Base-by-base conservation (phyloP, 345 rosid genomes). In the Boechera divaricarpa region DNA sequence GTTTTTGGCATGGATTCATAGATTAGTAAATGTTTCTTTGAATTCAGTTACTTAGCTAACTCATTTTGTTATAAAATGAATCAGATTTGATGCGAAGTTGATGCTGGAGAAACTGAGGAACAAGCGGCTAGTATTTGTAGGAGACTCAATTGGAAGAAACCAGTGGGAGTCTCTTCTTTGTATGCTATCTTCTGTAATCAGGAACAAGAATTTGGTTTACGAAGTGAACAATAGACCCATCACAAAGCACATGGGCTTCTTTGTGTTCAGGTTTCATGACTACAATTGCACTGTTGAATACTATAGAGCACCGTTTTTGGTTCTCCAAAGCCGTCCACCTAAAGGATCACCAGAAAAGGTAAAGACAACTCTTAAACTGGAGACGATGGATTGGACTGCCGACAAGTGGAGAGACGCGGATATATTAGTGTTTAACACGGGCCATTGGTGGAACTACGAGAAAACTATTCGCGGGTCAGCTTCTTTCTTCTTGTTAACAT, bases 401-500 rank as follows among this genome's bases (percentile, higher is more conserved):
- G 48, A 42, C 42, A 89, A 82, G 74, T 95, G 99, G 99, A 88
- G 44, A 74, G 85, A 85, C 29, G 90, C 99, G 0, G 99, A 92
- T 81, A 63, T 92, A 41, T 77, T 95, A 63, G 84, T 95, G 70
- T 82, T 95, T 75, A 95, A 95, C 82, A 88, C 90, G 0, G 98
- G 99, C 72, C 98, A 95, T 59, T 95, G 98, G 99, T 92, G 97
- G 97, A 92, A 90, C 77, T 80, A 88, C 2, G 98, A 90, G 87
- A 95, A 95, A 87, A 95, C 99, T 29, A 78, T 86, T 36, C 87
- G 94, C 84, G 88, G 89, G 99, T 95, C 84, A 82, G 69, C 26
- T 21, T 31, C 70, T 74, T 61, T 45, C 60, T 74, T 49, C 56
- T 49, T 63, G 26, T 11, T 41, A 24, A 41, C 38, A 18, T 45